Conservation (phyloP, 305 asterid genomes). For the Solanum aculeatissimum region DNA sequence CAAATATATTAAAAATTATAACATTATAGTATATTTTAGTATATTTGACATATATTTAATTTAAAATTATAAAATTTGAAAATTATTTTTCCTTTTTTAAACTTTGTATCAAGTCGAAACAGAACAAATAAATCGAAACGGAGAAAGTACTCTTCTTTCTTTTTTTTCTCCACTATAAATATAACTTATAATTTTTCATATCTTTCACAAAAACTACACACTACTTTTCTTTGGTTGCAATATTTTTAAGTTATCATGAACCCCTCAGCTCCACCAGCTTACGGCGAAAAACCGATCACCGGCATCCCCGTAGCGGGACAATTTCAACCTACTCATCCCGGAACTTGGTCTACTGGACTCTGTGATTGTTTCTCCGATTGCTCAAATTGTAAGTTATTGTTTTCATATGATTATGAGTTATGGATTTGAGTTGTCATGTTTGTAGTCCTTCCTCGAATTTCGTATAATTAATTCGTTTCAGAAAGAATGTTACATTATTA, state of each 20-base stretch:
- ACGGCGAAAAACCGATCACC: not conserved
- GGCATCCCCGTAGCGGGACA: not conserved
- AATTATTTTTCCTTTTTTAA: not conserved
- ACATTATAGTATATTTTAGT: not conserved
- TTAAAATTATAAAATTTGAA: not conserved
- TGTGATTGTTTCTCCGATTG: constrained; percentile 12
- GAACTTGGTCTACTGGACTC: constrained; percentile 7
- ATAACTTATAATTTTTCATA: not conserved
- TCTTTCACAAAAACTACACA: not conserved
- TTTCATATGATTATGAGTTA: no score
- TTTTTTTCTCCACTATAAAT: not conserved
- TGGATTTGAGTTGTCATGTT: no score
- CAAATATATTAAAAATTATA: not conserved
- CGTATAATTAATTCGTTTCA: no score
- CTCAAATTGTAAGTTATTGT: constrained; percentile 4
- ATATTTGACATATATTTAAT: not conserved
- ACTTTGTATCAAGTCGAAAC: not conserved
- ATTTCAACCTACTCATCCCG: not conserved
- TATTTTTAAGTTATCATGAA: not conserved
- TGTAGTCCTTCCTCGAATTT: no score
- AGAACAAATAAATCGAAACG: not conserved
- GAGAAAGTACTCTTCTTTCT: not conserved
- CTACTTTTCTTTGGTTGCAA: not conserved
- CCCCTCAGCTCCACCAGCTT: not conserved
- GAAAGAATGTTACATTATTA: no score